A percentile compares a stretch with the other conserved stretches of the same genome.
phyloP scores from a whole-genome alignment of 202 grass and related monocot genomes.

The Cymbopogon flexuosus region DNA sequence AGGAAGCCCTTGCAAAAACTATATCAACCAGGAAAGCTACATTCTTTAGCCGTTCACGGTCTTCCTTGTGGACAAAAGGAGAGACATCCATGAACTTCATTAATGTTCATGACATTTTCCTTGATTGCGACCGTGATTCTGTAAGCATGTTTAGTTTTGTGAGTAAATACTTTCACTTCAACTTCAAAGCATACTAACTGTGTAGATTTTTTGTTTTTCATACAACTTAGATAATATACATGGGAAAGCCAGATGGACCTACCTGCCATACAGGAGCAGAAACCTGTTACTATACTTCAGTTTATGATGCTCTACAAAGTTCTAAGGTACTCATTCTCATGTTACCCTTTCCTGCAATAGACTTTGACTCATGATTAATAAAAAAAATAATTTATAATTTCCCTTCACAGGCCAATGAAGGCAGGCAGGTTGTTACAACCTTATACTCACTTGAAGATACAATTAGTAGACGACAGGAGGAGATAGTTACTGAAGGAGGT shows the following conservation, averaged over 20 bases:
- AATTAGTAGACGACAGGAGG: conserved; percentile 54
- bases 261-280: conserved; percentile 89
- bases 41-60: conserved; percentile 77
- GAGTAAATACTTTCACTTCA: neutral
- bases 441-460: conserved; percentile 79
- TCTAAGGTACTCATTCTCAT: conserved; percentile 42
- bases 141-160: conserved; percentile 43
- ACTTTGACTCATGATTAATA: conserved; percentile 10
- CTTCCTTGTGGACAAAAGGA: conserved; percentile 84
- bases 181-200: conserved; percentile 3
- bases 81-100: conserved; percentile 96
- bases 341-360: neutral
- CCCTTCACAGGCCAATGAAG: conserved; percentile 31
- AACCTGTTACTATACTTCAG: conserved; percentile 79
- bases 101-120: conserved; percentile 81
- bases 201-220: neutral
- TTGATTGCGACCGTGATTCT: conserved; percentile 84
- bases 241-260: conserved; percentile 84
- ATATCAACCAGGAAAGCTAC: conserved; percentile 80
- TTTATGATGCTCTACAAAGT: conserved; percentile 60
- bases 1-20: conserved; percentile 61
- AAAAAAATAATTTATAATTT: neutral
- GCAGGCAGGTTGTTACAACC: conserved; percentile 49
- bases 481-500: conserved; percentile 33
- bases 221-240: conserved; percentile 75